Evolutionary conservation across 768 basidiomycete species (phyloP).

Genomic region (Russula earlei): DNA sequence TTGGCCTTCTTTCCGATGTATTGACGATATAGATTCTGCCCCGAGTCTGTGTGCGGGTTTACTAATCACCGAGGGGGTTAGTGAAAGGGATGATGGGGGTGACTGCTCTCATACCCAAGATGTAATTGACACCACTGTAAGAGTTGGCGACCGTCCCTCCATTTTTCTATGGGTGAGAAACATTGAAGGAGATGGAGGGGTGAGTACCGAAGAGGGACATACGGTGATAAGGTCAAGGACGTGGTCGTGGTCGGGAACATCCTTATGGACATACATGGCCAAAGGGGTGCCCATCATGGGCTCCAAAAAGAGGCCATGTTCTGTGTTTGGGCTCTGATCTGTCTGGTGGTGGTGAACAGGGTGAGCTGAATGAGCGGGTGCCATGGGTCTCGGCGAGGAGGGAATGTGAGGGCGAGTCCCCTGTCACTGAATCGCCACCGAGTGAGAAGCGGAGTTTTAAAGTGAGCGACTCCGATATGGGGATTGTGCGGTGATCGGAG

Average conservation of each 20-base stretch:
- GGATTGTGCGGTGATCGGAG: neutral
- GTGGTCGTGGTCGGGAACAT: conserved; percentile 58
- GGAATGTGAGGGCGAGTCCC: conserved; percentile 22
- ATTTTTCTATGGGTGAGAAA: conserved; percentile 45
- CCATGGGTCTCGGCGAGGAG: conserved; percentile 56
- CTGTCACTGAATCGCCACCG: conserved; percentile 16
- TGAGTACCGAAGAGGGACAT: neutral
- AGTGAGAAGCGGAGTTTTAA: conserved; percentile 21
- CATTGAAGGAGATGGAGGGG: neutral
- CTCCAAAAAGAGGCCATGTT: conserved; percentile 55
- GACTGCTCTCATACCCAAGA: conserved; percentile 48
- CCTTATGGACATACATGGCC: conserved; percentile 69
- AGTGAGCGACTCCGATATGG: neutral
- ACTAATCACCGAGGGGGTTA: conserved; percentile 35
- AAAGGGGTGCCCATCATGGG: conserved; percentile 74
- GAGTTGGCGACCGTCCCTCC: conserved; percentile 65
- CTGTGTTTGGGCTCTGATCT: conserved; percentile 23
- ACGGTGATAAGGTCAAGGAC: conserved; percentile 60
- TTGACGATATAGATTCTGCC: conserved; percentile 73
- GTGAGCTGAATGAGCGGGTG: conserved; percentile 58
- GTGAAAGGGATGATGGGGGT: neutral
- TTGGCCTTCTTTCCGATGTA: conserved; percentile 75
- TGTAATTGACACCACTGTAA: conserved; percentile 72
- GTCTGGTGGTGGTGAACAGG: conserved; percentile 37
- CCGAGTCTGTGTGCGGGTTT: conserved; percentile 67